Percentiles rank a stretch among this genome's conserved stretches.
Conservation (phyloP, 257 asterid genomes). For the Gentiana straminea region DNA sequence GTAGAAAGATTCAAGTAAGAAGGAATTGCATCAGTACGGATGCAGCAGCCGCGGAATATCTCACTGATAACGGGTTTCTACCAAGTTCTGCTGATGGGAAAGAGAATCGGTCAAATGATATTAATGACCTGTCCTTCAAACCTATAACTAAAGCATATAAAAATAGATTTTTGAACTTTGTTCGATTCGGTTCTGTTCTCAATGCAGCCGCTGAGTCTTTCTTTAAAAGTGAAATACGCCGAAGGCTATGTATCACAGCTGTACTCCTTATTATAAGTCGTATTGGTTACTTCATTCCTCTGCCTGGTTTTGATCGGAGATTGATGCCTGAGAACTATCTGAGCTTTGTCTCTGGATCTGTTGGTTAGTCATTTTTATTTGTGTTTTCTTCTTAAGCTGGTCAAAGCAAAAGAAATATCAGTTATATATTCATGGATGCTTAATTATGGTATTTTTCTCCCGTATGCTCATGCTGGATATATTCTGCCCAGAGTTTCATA, state of each 20-base stretch:
- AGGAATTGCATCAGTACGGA: constrained; percentile 17
- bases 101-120: constrained; percentile 14
- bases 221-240: constrained; percentile 95
- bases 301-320: constrained; percentile 93
- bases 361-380: constrained; percentile 39
- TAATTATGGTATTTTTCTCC: too few relatives aligned
- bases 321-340: constrained; percentile 87
- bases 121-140: constrained; percentile 14
- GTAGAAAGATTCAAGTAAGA: not conserved
- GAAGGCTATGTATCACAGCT: constrained; percentile 87
- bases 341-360: constrained; percentile 75
- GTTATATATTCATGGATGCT: too few relatives aligned
- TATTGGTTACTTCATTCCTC: constrained; percentile 80
- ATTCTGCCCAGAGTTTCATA: too few relatives aligned
- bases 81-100: constrained; percentile 22
- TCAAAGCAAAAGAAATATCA: too few relatives aligned
- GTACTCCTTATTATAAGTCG: constrained; percentile 67
- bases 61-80: constrained; percentile 30
- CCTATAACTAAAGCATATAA: constrained; percentile 36
- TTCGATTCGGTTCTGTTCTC: constrained; percentile 60
- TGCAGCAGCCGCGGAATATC: constrained; percentile 48
- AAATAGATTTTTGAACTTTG: constrained; percentile 65
- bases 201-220: constrained; percentile 70
- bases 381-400: too few relatives aligned
- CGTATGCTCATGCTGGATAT: too few relatives aligned